Conservation (phyloP, 148 eudicot genomes). For the Rhododendron williamsianum region DNA sequence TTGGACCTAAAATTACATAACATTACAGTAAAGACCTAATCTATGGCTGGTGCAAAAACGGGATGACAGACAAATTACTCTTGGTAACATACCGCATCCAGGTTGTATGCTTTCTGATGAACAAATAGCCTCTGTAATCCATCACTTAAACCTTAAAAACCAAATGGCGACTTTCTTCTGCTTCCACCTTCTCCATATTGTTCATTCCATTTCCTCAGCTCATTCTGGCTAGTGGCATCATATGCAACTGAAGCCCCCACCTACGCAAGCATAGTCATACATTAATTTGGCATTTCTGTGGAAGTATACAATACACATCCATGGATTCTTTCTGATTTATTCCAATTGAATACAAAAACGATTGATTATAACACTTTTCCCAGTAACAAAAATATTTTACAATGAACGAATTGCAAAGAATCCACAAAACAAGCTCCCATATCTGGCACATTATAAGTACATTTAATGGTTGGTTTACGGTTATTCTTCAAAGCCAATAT, state of each 20-base stretch:
- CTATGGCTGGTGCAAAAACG: background rate
- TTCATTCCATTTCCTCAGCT: constrained; percentile 95
- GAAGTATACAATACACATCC: background rate
- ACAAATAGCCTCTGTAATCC: background rate
- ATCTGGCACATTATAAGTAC: background rate
- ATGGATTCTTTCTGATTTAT: background rate
- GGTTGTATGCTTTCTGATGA: background rate
- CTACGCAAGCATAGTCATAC: constrained; percentile 26
- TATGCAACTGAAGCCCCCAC: constrained; percentile 93
- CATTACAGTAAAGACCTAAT: background rate
- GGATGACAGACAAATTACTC: constrained; percentile 3
- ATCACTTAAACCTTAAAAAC: constrained; percentile 40
- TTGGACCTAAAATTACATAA: constrained; percentile 2
- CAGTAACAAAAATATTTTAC: background rate
- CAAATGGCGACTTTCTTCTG: constrained; percentile 80
- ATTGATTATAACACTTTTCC: background rate
- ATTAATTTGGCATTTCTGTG: background rate
- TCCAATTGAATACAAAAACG: background rate
- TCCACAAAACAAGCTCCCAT: background rate
- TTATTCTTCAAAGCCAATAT: background rate
- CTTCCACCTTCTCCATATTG: constrained; percentile 99
- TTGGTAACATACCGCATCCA: background rate
- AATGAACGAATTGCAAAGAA: background rate
- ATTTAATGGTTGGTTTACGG: background rate
- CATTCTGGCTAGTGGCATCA: constrained; percentile 94